phyloP scores from a whole-genome alignment of 345 rosid genomes.

The Lenwebbia sp. region DNA sequence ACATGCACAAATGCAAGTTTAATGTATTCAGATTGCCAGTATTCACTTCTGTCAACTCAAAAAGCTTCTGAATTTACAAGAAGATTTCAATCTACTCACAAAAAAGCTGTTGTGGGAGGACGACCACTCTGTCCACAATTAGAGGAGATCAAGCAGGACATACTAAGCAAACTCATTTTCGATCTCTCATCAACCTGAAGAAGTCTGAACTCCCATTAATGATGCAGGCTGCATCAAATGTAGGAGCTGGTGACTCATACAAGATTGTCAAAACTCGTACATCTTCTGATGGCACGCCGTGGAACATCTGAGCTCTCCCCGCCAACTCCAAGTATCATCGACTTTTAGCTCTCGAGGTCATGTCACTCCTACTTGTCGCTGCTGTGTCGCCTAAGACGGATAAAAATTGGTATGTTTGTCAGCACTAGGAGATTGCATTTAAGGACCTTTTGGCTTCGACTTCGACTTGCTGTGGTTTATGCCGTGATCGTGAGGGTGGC shows the following conservation, averaged over 20 bases:
- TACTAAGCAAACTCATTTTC: background rate
- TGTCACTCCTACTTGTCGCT: background rate
- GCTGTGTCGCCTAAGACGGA: background rate
- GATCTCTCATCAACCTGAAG: background rate
- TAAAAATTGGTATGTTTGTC: background rate
- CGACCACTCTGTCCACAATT: background rate
- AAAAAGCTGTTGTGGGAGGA: background rate
- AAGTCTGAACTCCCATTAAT: background rate
- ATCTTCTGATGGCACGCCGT: background rate
- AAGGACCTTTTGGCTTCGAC: background rate
- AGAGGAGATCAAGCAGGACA: background rate
- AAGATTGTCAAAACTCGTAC: background rate
- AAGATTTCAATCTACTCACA: background rate
- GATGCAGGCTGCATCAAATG: background rate
- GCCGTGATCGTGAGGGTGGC: background rate
- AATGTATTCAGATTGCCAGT: background rate
- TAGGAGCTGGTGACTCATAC: background rate
- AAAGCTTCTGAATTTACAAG: background rate
- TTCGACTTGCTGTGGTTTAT: background rate
- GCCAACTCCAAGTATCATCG: background rate
- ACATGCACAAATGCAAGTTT: background rate
- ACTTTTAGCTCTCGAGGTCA: background rate
- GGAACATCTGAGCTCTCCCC: background rate
- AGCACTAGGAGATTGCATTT: background rate
- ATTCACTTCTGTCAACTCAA: background rate